Conservation (phyloP, 768 basidiomycete species). For the Podaxis mareebaensis region DNA sequence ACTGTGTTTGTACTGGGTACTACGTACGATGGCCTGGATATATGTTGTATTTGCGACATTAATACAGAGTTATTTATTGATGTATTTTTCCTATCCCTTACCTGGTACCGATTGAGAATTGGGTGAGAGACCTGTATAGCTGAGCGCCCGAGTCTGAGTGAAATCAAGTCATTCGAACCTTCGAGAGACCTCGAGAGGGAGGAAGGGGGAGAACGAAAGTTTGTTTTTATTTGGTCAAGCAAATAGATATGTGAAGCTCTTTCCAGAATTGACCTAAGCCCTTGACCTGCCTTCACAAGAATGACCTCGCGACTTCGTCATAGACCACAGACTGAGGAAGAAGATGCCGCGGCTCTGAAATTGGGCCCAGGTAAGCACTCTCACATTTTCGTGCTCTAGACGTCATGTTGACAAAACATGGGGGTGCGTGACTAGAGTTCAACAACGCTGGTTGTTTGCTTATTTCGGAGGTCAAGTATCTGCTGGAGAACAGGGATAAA, state of each 20-base stretch:
- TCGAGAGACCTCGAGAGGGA: background rate
- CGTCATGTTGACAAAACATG: background rate
- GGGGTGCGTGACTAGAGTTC: constrained; percentile 57
- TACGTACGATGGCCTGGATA: background rate
- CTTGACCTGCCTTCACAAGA: background rate
- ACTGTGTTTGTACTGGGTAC: constrained; percentile 1
- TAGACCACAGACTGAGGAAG: constrained; percentile 69
- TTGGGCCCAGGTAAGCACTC: constrained; percentile 65
- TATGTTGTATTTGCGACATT: constrained; percentile 8
- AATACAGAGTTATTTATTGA: constrained; percentile 14
- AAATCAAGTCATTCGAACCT: background rate
- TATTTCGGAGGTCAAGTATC: constrained; percentile 90
- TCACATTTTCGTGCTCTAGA: background rate
- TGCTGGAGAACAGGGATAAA: constrained; percentile 85
- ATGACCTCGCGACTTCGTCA: constrained; percentile 70
- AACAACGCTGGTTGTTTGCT: constrained; percentile 89
- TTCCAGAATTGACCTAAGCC: background rate
- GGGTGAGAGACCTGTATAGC: too few relatives aligned
- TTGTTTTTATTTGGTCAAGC: constrained; percentile 9
- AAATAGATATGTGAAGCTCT: background rate
- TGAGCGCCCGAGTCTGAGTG: background rate
- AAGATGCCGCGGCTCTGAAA: constrained; percentile 84
- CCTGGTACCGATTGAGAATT: too few relatives aligned
- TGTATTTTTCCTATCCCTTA: background rate
- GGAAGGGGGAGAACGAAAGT: background rate